Evolutionary conservation across 441 rosid species (phyloP).

Genomic region (Raphanus hybrid): DNA sequence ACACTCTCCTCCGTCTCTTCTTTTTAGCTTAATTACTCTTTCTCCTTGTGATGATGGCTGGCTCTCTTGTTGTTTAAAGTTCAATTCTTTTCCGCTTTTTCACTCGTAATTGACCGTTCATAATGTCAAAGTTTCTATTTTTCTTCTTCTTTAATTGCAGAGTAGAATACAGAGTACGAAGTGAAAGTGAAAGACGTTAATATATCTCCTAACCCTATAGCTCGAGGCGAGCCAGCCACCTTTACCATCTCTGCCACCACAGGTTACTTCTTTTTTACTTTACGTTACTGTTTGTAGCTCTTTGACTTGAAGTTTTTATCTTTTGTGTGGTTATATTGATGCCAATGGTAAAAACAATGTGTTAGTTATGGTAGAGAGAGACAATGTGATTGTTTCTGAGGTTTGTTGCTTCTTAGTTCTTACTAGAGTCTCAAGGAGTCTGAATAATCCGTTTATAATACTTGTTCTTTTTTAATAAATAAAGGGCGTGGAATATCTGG

Average conservation of each 20-base stretch:
- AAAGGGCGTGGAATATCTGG: constrained; percentile 65
- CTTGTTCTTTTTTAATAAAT: neutral
- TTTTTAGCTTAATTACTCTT: neutral
- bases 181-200: constrained; percentile 75
- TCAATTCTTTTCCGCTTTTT: neutral
- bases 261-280: constrained; percentile 48
- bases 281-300: neutral
- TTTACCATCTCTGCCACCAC: constrained; percentile 80
- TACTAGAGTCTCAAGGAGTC: too few relatives aligned
- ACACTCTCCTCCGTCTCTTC: neutral
- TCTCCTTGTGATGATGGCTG: neutral
- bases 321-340: neutral
- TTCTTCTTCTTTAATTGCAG: constrained; percentile 46
- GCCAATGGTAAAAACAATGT: neutral
- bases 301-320: too few relatives aligned
- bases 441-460: neutral
- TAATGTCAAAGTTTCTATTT: constrained; percentile 11
- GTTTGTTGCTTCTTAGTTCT: too few relatives aligned
- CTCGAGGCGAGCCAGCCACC: constrained; percentile 66
- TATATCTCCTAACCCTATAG: constrained; percentile 77
- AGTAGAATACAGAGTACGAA: constrained; percentile 60
- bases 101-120: neutral
- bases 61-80: neutral
- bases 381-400: constrained; percentile 14
- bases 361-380: neutral